A percentile compares a stretch with the other conserved stretches of the same genome.
Conservation (phyloP, 306 rosid genomes). For the Cucurbita maxima region DNA sequence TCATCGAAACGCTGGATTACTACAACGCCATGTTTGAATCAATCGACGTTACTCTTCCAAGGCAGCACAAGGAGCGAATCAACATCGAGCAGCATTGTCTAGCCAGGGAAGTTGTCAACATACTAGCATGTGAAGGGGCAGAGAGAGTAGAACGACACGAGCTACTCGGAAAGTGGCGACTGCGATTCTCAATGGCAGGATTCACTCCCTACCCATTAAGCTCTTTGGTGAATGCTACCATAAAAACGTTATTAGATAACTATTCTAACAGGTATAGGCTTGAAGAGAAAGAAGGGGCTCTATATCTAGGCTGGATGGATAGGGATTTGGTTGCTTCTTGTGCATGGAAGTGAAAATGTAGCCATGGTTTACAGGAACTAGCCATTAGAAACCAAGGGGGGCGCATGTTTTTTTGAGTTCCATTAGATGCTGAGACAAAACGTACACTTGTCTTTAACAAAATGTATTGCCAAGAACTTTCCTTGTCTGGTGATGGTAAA, state of each 20-base stretch:
- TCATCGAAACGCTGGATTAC: conserved; percentile 57
- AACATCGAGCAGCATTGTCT: conserved; percentile 92
- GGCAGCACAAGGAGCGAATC: conserved; percentile 67
- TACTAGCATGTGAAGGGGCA: conserved; percentile 80
- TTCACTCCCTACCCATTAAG: conserved; percentile 78
- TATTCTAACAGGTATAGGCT: conserved; percentile 62
- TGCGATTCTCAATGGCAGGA: conserved; percentile 81
- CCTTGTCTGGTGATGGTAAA: not conserved
- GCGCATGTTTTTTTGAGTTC: not conserved
- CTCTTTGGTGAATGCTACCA: conserved; percentile 77
- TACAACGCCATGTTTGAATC: conserved; percentile 90
- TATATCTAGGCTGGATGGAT: conserved; percentile 96
- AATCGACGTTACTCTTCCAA: conserved; percentile 65
- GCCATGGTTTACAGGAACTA: not conserved
- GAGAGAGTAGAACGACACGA: conserved; percentile 94
- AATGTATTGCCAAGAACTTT: not conserved
- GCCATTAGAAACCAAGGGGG: not conserved
- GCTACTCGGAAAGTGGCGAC: conserved; percentile 79
- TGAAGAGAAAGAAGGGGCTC: conserved; percentile 72
- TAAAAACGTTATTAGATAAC: conserved; percentile 62
- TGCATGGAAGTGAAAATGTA: conserved; percentile 60
- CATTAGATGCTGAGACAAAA: not conserved
- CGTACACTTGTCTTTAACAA: not conserved
- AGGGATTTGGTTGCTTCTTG: conserved; percentile 91
- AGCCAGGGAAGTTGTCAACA: conserved; percentile 87